Evolutionary conservation across 495 filamentous ascomycete genomes (phyloP).

Genomic region (Penicillium tannophilum): DNA sequence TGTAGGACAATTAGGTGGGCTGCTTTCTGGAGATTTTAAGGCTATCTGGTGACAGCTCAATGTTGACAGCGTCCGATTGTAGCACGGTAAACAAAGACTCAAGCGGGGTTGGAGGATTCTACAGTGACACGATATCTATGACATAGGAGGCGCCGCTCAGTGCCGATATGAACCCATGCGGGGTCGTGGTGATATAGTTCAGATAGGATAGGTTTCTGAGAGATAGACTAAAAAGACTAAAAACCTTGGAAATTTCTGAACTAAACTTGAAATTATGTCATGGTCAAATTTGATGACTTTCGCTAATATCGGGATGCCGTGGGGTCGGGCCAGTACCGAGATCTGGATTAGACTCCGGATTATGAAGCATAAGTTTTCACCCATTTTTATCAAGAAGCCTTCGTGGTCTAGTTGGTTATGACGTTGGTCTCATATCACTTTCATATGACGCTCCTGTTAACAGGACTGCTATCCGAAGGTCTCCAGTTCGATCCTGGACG

Average conservation of each 20-base stretch:
- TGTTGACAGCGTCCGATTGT: neutral
- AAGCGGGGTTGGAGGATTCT: neutral
- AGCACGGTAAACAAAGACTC: neutral
- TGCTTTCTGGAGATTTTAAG: neutral
- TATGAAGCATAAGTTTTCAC: neutral
- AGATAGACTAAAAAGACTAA: neutral
- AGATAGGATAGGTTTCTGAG: neutral
- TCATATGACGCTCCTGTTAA: conserved; percentile 27
- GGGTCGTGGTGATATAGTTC: neutral
- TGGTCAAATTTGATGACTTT: neutral
- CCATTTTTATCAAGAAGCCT: conserved; percentile 9
- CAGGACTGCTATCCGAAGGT: conserved; percentile 29
- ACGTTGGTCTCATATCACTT: conserved; percentile 29
- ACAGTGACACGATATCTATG: neutral
- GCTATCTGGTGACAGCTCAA: neutral
- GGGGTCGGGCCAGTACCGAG: neutral
- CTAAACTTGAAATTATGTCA: neutral
- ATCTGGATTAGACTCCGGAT: no score
- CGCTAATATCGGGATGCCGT: neutral
- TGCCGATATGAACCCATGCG: neutral
- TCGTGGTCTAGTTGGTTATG: conserved; percentile 30
- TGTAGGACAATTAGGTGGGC: neutral
- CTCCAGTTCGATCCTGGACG: conserved; percentile 31
- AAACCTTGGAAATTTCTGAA: neutral
- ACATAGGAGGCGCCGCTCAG: neutral